Conservation (phyloP, 352 stramenopile genomes). For the Thalassiosira sp. region DNA sequence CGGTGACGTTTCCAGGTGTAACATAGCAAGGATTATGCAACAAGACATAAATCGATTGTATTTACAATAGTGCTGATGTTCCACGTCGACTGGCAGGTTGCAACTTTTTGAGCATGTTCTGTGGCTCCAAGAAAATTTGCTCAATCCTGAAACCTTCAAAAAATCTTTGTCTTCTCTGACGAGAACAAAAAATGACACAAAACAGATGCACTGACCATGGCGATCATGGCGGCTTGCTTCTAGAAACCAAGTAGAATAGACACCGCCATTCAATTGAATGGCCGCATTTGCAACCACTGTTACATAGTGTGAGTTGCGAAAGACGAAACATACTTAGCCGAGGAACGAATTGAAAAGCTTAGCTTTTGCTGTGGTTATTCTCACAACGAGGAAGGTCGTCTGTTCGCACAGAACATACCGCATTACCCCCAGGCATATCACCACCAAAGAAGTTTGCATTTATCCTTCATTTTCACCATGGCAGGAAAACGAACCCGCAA, state of each 20-base stretch:
- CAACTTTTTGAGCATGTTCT: neutral
- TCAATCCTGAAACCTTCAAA: neutral
- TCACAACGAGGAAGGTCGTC: too few relatives aligned
- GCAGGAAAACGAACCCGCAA: constrained; percentile 29
- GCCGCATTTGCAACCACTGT: neutral
- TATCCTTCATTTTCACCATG: constrained; percentile 9
- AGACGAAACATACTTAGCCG: neutral
- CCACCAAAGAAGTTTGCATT: too few relatives aligned
- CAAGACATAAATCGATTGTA: neutral
- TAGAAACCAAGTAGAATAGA: neutral
- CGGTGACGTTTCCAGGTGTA: neutral
- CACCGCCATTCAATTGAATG: neutral
- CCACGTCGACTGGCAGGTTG: constrained; percentile 1
- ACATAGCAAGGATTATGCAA: neutral
- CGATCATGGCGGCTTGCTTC: neutral
- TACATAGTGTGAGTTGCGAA: neutral
- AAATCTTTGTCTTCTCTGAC: neutral
- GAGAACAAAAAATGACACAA: neutral
- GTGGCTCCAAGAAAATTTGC: neutral
- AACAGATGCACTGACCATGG: neutral
- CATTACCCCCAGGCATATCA: too few relatives aligned
- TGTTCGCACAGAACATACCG: too few relatives aligned
- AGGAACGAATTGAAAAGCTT: too few relatives aligned
- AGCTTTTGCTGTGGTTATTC: too few relatives aligned
- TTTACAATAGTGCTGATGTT: neutral